phyloP scores from a whole-genome alignment of 441 rosid genomes.

The Cnidoscolus chayamansa region DNA sequence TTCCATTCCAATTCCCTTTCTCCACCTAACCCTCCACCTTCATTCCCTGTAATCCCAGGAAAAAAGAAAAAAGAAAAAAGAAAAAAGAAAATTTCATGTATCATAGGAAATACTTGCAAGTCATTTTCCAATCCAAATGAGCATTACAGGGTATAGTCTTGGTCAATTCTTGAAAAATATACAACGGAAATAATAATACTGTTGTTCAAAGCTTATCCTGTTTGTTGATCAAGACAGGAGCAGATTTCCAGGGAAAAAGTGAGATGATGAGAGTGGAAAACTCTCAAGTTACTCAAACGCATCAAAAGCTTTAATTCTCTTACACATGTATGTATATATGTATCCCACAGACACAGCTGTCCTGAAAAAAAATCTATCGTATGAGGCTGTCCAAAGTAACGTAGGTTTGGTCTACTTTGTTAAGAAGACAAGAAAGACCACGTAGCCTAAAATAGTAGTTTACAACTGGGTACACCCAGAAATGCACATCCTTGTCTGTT shows the following conservation, averaged over 20 bases:
- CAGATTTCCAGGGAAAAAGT: conserved; percentile 26
- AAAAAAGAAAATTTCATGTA: conserved; percentile 12
- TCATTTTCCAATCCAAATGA: conserved; percentile 28
- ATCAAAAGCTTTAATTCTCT: conserved; percentile 20
- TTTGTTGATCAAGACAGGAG: conserved; percentile 24
- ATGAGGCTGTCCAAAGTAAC: conserved; percentile 38
- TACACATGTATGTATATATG: too few species aligned
- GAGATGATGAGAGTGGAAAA: conserved; percentile 28
- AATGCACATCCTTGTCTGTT: conserved; percentile 11
- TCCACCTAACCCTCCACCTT: conserved; percentile 32
- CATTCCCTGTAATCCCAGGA: conserved; percentile 21
- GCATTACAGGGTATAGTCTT: conserved; percentile 19
- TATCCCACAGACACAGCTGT: too few species aligned
- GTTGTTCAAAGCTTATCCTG: background rate
- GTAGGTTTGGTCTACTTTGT: conserved; percentile 30
- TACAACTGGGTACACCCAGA: conserved; percentile 4
- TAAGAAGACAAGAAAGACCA: conserved; percentile 52
- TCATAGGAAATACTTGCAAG: conserved; percentile 8
- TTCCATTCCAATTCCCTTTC: conserved; percentile 21
- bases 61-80: background rate
- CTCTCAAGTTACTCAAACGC: conserved; percentile 49
- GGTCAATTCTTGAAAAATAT: conserved; percentile 25
- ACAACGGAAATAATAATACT: background rate
- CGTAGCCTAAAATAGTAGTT: conserved; percentile 30
- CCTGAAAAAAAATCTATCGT: conserved; percentile 16